These are phyloP conservation scores for Boletus bicolor DNA, from an alignment of 768 basidiomycete genomes.

Conservation along the genomic window DNA sequence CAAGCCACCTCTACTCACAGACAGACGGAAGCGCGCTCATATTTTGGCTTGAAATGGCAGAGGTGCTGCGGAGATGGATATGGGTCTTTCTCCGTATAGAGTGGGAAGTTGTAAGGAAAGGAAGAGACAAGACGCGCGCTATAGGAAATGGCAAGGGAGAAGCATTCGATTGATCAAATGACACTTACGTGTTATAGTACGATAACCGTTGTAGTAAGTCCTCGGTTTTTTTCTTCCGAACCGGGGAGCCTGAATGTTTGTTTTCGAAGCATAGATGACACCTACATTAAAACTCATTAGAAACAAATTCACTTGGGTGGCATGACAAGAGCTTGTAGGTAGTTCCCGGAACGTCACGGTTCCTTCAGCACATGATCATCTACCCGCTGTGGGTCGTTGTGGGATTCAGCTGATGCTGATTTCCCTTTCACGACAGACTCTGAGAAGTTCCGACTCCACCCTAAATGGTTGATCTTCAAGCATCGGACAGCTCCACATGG, in stretches of 20 bases:
- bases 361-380: not conserved
- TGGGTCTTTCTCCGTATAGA: constrained; percentile 98
- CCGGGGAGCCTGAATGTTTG: constrained; percentile 1
- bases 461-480: not conserved
- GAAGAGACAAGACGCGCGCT: constrained; percentile 14
- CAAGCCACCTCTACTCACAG: constrained; percentile 75
- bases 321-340: not conserved
- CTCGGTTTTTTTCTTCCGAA: not conserved
- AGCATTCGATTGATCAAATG: constrained; percentile 16
- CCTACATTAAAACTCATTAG: not conserved
- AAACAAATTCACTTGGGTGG: not conserved
- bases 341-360: constrained; percentile 1
- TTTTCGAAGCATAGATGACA: constrained; percentile 10
- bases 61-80: constrained; percentile 89
- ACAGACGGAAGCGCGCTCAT: constrained; percentile 79
- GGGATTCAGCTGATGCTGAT: not conserved
- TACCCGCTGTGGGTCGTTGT: not conserved
- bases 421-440: not conserved
- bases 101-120: constrained; percentile 84
- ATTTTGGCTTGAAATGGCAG: constrained; percentile 88
- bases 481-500: not conserved
- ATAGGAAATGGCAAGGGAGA: constrained; percentile 14
- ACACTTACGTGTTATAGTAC: not conserved
- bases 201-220: constrained; percentile 14
- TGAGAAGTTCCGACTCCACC: constrained; percentile 12